Base-by-base conservation (phyloP, 768 basidiomycete species). In the Podaxis mareebaensis region DNA sequence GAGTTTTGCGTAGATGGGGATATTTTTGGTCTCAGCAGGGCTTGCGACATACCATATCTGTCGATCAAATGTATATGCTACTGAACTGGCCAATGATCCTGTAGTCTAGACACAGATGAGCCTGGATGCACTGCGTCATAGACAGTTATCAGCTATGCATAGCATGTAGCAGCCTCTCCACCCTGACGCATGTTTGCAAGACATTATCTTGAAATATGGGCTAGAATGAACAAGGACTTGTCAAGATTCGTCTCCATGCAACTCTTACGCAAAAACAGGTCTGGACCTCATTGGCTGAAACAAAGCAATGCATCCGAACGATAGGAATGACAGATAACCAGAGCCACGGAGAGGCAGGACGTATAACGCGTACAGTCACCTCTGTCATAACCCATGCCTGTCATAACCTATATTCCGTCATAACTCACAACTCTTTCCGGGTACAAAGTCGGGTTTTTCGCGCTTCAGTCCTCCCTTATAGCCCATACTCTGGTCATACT, bases 1-100 rank as follows among this genome's bases (percentile, higher is more conserved):
- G 84, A 28, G 24, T 53, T 60, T 60, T 33, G 30, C 48, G 17
- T 52, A 60, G 48, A 48, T 33, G 8, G 42, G 57, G 17, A 12
- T 4, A n/a, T 44, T 12, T 10, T 8, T 11, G 53, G 33, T 33
- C 33, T 33, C 33, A 33, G 10, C 33, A 33, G 33, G 33, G 33
- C 8, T 8, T 33, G 33, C 33, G 0, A 33, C 33, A 33, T 33
- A 33, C 8, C 33, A 33, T 33, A 33, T 33, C 33, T 33, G 33
- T 33, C 33, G 8, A 10, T 33, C 33, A 10, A 33, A 33, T 3
- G 33, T 33, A 33, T 33, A 20, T 20, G 53, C 4, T 54, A 46
- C n/a, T 1, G 44, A 20, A 46, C 17, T 42, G 44, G 7, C 44
- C 44, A 46, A 46, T 46, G 44, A 46, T 20, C 4, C n/a, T 46